A percentile compares a stretch with the other conserved stretches of the same genome.
Conservation (phyloP, 495 filamentous ascomycete genomes). For the Penicillium turbatum region DNA sequence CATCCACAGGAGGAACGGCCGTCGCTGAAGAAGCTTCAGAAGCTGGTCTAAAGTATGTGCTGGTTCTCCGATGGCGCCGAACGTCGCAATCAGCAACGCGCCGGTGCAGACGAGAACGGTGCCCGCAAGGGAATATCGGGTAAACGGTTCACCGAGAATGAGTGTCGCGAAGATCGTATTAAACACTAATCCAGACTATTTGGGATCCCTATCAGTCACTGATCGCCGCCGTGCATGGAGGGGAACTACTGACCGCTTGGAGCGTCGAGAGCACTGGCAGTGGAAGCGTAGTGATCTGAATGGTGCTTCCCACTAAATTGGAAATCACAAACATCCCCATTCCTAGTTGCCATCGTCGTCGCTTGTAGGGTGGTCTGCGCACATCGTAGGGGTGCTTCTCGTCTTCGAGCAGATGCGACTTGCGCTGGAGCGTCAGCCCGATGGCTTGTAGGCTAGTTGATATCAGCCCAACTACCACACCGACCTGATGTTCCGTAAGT, state of each 20-base stretch:
- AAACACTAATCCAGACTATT: slow-evolving; percentile 84
- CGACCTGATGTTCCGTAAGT: slow-evolving; percentile 55
- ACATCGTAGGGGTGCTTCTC: slow-evolving; percentile 77
- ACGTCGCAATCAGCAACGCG: slow-evolving; percentile 84
- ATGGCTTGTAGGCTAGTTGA: slow-evolving; percentile 93
- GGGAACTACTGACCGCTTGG: slow-evolving; percentile 61
- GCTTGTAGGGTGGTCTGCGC: slow-evolving; percentile 80
- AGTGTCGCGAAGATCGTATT: slow-evolving; percentile 96
- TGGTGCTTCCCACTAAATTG: slow-evolving; percentile 90
- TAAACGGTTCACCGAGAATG: slow-evolving; percentile 92
- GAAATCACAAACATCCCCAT: slow-evolving; percentile 96
- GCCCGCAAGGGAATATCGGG: slow-evolving; percentile 80
- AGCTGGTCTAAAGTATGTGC: slow-evolving; percentile 84
- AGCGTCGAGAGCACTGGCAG: slow-evolving; percentile 92
- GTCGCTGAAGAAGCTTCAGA: slow-evolving; percentile 65
- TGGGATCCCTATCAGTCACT: background rate
- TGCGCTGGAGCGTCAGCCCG: slow-evolving; percentile 95
- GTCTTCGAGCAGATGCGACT: slow-evolving; percentile 97
- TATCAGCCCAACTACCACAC: slow-evolving; percentile 85
- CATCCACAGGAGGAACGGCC: slow-evolving; percentile 91
- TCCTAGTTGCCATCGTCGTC: slow-evolving; percentile 93
- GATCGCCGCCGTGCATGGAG: background rate
- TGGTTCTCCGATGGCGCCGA: slow-evolving; percentile 92
- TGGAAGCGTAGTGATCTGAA: slow-evolving; percentile 95
- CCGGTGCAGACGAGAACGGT: slow-evolving; percentile 84